These are phyloP conservation scores for Paracoccidioides lutzii DNA, from an alignment of 2,329 filamentous ascomycete genomes.

Conservation along the genomic window DNA sequence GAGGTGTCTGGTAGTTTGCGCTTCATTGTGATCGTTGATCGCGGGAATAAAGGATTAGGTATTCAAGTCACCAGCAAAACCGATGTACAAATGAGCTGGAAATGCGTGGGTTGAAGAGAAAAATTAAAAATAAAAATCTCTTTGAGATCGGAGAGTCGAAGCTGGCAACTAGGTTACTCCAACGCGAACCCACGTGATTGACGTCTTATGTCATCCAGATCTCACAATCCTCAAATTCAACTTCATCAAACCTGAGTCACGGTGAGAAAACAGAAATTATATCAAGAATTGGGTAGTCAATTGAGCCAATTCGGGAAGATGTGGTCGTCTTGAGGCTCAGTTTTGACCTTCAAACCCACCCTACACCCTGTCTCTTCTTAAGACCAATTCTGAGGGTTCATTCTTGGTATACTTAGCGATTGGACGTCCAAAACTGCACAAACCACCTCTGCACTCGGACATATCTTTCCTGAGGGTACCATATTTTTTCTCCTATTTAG, in stretches of 20 bases:
- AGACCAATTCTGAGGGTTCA: background rate
- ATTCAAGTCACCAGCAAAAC: background rate
- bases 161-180: background rate
- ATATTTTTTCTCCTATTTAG: background rate
- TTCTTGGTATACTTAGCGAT: background rate
- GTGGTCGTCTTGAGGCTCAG: background rate
- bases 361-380: background rate
- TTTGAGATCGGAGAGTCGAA: background rate
- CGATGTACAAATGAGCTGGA: background rate
- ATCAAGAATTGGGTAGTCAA: background rate
- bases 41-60: background rate
- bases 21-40: slow-evolving; percentile 22
- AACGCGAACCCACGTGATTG: slow-evolving; percentile 6
- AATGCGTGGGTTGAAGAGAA: background rate
- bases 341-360: background rate
- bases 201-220: background rate
- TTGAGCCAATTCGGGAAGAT: background rate
- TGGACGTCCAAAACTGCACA: background rate
- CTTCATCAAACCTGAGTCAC: background rate
- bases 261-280: background rate
- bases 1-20: slow-evolving; percentile 29
- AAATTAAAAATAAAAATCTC: background rate
- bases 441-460: background rate
- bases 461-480: background rate
- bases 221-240: background rate